Evolutionary conservation across 441 rosid genomes (phyloP).

Genomic region (Brassica hybrid): DNA sequence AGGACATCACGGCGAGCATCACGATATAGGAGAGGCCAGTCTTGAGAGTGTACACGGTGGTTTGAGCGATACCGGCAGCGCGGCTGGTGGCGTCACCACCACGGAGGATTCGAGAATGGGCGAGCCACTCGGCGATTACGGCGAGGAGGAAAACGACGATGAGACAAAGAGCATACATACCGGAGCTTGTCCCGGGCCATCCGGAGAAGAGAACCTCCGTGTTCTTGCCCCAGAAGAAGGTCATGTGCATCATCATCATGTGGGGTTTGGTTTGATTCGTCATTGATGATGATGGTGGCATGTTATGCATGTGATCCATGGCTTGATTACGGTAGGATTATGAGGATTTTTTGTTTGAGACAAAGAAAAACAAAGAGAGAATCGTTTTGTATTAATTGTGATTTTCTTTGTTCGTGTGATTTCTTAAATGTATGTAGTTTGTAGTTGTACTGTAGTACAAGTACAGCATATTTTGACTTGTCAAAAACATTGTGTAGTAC

Average conservation of each 20-base stretch:
- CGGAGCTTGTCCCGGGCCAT: conserved; percentile 50
- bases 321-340: background rate
- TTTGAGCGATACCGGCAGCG: conserved; percentile 44
- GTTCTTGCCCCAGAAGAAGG: conserved; percentile 59
- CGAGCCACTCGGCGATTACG: conserved; percentile 49
- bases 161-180: conserved; percentile 54
- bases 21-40: conserved; percentile 52
- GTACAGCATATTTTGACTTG: conserved; percentile 27
- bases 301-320: conserved; percentile 41
- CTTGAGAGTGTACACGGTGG: conserved; percentile 46
- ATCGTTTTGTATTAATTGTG: conserved; percentile 15
- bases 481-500: conserved; percentile 35
- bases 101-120: conserved; percentile 41
- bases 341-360: background rate
- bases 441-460: conserved; percentile 29
- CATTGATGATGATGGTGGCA: conserved; percentile 33
- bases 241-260: conserved; percentile 56
- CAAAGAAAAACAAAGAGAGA: background rate
- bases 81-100: conserved; percentile 30
- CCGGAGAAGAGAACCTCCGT: conserved; percentile 55
- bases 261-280: conserved; percentile 24
- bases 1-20: conserved; percentile 70
- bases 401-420: conserved; percentile 9
- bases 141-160: conserved; percentile 46
- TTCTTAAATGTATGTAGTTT: background rate